A percentile compares a stretch with the other conserved stretches of the same genome.
These are phyloP conservation scores for Venturia oleaginea DNA, from an alignment of 2,329 filamentous ascomycete genomes.

Conservation along the genomic window DNA sequence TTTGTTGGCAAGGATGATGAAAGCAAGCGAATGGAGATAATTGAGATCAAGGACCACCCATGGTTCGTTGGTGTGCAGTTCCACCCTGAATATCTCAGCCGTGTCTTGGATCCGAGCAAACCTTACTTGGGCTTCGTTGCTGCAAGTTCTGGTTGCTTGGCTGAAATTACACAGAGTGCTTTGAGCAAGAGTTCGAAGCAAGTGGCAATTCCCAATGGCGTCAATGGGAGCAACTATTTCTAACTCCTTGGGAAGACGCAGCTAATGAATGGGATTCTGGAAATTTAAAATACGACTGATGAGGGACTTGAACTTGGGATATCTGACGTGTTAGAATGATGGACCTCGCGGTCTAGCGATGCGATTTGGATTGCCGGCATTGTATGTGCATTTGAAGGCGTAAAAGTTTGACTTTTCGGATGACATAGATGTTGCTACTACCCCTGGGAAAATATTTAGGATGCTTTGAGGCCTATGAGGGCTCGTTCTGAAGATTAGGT, in stretches of 20 bases:
- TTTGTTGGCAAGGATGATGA: conserved; percentile 75
- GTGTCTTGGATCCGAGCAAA: conserved; percentile 64
- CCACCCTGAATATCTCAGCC: conserved; percentile 76
- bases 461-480: no score
- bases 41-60: conserved; percentile 75
- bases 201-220: background rate
- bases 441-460: background rate
- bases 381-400: background rate
- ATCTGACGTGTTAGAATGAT: background rate
- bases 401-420: background rate
- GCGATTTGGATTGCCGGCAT: background rate
- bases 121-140: conserved; percentile 81
- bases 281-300: background rate
- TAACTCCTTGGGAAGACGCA: conserved; percentile 16
- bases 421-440: background rate
- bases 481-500: no score
- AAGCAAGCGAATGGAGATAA: conserved; percentile 71
- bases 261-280: background rate
- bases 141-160: conserved; percentile 60
- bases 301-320: background rate
- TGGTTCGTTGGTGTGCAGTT: conserved; percentile 83
- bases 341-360: background rate
- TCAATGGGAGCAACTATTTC: conserved; percentile 9
- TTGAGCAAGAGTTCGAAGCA: background rate
- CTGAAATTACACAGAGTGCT: conserved; percentile 28